Base-by-base conservation (phyloP, 2,329 filamentous ascomycete species). In the Claviceps capensis region DNA sequence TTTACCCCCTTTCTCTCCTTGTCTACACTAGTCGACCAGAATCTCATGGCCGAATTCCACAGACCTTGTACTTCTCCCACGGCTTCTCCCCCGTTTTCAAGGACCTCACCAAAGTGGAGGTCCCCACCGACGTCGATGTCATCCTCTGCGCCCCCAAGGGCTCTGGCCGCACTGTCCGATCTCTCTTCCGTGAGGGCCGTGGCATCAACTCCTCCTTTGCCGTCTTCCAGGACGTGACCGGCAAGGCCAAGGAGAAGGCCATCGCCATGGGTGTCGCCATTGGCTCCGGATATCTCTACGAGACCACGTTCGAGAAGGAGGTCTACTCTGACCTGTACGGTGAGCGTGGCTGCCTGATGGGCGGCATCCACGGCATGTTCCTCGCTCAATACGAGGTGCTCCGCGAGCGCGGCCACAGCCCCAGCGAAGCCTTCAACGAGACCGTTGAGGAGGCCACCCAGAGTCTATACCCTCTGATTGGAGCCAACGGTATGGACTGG, bases 321-420 rank as follows among this genome's bases (percentile, higher is more conserved):
- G 93, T 98, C 69, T 95, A 95, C 86, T 96, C 89, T 58, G 93
- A 97, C 76, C 85, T 98, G 62, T 98, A 98, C 80, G 93, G 93
- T 74, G 93, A 98, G 86, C 90, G 93, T 77, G 93, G 93, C 70
- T 98, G 93, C 84, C 79, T 98, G 67, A 98, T 98, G 93, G 93
- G 93, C 65, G 93, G 93, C 74, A 98, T 98, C 75, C 93, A 98
- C 82, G 93, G 93, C 71, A 98, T 98, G 93, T 98, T 98, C 87
- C 88, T 98, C 62, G 93, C 93, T 57, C 93, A 98, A 79, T 98
- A 98, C 82, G 93, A 98, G 82, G 93, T 98, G 62, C 90, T 98
- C 74, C 90, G 93, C 68, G 93, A 98, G 84, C 86, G 87, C 63
- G 93, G 93, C 74, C 93, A 98, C 85, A 86, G 81, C 74, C 93